Evolutionary conservation across 768 basidiomycete genomes (phyloP).

Genomic region (Tricholoma sp.): DNA sequence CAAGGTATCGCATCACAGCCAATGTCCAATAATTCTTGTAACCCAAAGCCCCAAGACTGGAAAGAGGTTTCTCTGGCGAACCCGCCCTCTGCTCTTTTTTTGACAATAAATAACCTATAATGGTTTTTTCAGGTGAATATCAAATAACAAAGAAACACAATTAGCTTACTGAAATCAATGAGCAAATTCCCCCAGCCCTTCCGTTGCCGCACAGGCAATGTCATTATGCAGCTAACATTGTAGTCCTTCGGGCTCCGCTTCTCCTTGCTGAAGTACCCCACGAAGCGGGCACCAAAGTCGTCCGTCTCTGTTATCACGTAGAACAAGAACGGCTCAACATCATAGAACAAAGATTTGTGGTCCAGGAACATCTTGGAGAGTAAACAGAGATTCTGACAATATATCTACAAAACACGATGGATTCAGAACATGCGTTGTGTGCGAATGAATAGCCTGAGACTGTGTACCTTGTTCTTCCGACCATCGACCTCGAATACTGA

Average conservation of each 20-base stretch:
- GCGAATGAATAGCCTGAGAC: neutral
- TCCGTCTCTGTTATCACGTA: conserved; percentile 95
- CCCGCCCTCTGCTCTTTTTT: conserved; percentile 90
- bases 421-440: conserved; percentile 4
- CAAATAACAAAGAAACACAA: neutral
- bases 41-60: conserved; percentile 86
- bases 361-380: conserved; percentile 99
- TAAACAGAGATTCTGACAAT: conserved; percentile 97
- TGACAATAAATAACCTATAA: conserved; percentile 86
- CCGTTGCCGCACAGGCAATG: conserved; percentile 88
- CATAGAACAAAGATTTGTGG: conserved; percentile 98
- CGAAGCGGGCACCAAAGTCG: conserved; percentile 86
- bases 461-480: conserved; percentile 84
- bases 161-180: conserved; percentile 90
- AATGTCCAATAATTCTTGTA: conserved; percentile 95
- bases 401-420: conserved; percentile 55
- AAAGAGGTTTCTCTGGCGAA: conserved; percentile 95
- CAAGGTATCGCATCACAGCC: conserved; percentile 73
- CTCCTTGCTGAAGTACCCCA: conserved; percentile 99
- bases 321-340: conserved; percentile 98
- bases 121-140: conserved; percentile 6
- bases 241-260: conserved; percentile 94
- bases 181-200: conserved; percentile 96
- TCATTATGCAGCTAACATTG: conserved; percentile 99
- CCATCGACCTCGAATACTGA: conserved; percentile 99